These are phyloP conservation scores for Neurospora africana DNA, from an alignment of 495 filamentous ascomycete genomes.

Conservation along the genomic window DNA sequence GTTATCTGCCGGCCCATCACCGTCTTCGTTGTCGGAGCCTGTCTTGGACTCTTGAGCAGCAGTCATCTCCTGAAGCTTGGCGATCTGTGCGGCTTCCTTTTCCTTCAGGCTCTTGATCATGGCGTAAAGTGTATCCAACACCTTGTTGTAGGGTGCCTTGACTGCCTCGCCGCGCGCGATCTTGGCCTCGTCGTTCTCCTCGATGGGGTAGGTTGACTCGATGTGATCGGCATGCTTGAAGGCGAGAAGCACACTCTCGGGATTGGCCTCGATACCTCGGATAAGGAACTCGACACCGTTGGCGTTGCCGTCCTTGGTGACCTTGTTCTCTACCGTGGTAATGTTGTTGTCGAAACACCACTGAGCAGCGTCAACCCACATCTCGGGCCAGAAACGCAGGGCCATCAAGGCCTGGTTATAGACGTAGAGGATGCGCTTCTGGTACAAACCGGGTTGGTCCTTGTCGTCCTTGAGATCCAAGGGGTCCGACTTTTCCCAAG, in stretches of 20 bases:
- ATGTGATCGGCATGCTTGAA: slow-evolving; percentile 82
- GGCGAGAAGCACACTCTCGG: slow-evolving; percentile 81
- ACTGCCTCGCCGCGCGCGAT: slow-evolving; percentile 62
- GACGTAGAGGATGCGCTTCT: slow-evolving; percentile 69
- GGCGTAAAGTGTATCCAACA: slow-evolving; percentile 75
- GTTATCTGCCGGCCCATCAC: slow-evolving; percentile 48
- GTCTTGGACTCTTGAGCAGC: slow-evolving; percentile 25
- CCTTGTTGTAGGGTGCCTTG: slow-evolving; percentile 68
- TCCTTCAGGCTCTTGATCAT: slow-evolving; percentile 62
- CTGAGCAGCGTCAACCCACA: slow-evolving; percentile 92
- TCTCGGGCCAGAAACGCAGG: slow-evolving; percentile 81
- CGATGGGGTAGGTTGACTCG: slow-evolving; percentile 57
- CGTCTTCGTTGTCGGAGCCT: slow-evolving; percentile 38
- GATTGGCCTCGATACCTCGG: slow-evolving; percentile 77
- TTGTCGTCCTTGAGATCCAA: slow-evolving; percentile 75
- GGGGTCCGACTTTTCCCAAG: slow-evolving; percentile 89
- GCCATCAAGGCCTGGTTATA: slow-evolving; percentile 95
- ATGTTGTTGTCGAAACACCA: slow-evolving; percentile 76
- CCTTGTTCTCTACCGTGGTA: slow-evolving; percentile 47
- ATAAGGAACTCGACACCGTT: slow-evolving; percentile 54
- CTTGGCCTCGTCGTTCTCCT: slow-evolving; percentile 60
- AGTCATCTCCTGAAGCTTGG: slow-evolving; percentile 55
- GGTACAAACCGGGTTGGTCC: slow-evolving; percentile 63
- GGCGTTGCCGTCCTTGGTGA: slow-evolving; percentile 53
- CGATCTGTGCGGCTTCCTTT: slow-evolving; percentile 59